These are phyloP conservation scores for Ettlia oleoabundans DNA, from an alignment of 139 green algal genomes.

Conservation along the genomic window DNA sequence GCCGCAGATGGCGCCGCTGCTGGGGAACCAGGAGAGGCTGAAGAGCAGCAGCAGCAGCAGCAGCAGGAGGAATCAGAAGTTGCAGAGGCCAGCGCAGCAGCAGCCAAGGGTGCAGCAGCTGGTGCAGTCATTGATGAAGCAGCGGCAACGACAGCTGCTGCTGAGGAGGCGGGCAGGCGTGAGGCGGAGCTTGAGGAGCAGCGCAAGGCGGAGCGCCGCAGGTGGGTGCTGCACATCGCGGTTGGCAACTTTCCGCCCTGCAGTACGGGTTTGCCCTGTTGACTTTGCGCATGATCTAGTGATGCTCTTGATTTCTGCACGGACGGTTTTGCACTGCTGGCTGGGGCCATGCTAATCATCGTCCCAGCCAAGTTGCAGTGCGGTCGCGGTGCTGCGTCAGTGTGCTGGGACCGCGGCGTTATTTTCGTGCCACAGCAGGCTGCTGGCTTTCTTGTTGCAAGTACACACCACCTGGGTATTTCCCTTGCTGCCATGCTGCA, in stretches of 20 bases:
- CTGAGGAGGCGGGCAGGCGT: neutral
- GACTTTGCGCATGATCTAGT: no score
- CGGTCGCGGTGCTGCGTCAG: no score
- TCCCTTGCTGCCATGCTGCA: neutral
- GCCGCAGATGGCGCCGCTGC: neutral
- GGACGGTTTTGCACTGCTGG: no score
- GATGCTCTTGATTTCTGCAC: no score
- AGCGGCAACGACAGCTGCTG: neutral
- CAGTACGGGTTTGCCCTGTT: neutral
- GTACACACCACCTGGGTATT: neutral
- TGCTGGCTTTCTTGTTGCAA: neutral
- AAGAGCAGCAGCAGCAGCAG: neutral
- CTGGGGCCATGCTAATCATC: no score
- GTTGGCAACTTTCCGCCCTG: no score
- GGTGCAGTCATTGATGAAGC: no score
- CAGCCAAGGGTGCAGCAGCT: no score
- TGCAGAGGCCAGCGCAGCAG: neutral
- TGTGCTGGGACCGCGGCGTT: no score
- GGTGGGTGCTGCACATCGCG: no score
- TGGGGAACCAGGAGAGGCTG: neutral
- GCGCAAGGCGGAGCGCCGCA: conserved; percentile 37
- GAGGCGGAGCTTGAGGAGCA: conserved; percentile 15
- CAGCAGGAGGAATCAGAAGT: neutral
- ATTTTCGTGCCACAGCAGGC: no score
- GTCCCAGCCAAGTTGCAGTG: no score